These are phyloP conservation scores for Choiromyces venosus DNA, from an alignment of 495 filamentous ascomycete species.

Conservation along the genomic window DNA sequence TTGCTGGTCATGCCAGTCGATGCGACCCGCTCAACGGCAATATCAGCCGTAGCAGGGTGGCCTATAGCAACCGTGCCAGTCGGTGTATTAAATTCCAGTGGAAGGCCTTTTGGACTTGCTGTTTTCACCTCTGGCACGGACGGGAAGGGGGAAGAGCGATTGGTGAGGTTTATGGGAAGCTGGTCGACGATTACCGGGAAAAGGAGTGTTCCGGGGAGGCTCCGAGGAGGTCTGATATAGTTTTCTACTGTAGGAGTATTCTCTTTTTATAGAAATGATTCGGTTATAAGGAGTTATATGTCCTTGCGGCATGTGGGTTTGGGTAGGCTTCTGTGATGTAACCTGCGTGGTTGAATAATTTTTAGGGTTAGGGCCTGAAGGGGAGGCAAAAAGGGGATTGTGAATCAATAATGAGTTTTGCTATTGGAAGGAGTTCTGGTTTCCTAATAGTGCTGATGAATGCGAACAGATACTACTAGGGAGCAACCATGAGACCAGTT, in stretches of 20 bases:
- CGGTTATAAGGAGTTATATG: too few relatives aligned
- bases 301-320: neutral
- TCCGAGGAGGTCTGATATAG: neutral
- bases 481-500: too few relatives aligned
- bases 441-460: too few relatives aligned
- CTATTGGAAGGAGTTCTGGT: too few relatives aligned
- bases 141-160: neutral
- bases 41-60: conserved; percentile 20
- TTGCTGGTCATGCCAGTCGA: conserved; percentile 17
- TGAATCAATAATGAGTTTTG: too few relatives aligned
- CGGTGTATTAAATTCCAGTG: conserved; percentile 6
- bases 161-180: conserved; percentile 18
- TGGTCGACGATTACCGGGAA: conserved; percentile 14
- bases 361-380: too few relatives aligned
- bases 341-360: too few relatives aligned
- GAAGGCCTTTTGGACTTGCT: conserved; percentile 16
- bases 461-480: too few relatives aligned
- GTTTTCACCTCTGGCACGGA: conserved; percentile 13
- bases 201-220: conserved; percentile 6
- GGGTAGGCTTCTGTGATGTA: neutral
- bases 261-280: neutral
- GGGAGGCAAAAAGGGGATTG: too few relatives aligned
- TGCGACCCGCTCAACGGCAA: neutral
- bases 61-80: conserved; percentile 22
- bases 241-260: neutral